These are phyloP conservation scores for Fusarium nematophilum DNA, from an alignment of 2,329 filamentous ascomycete species.

Conservation along the genomic window DNA sequence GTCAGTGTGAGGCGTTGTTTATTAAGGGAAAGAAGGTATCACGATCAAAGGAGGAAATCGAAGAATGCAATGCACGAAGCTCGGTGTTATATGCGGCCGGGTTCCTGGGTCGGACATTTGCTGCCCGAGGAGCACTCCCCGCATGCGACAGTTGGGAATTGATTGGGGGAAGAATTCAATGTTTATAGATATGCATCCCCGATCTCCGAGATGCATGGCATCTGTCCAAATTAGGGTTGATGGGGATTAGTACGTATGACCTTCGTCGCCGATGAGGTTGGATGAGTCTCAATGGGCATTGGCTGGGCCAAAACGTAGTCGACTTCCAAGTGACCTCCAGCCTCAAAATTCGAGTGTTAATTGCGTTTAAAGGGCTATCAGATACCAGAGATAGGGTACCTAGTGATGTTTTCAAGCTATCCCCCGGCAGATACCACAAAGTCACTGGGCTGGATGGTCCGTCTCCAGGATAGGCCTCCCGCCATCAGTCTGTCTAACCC, in stretches of 20 bases:
- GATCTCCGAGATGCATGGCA: slow-evolving; percentile 2
- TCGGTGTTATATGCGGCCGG: neutral
- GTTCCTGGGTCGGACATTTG: slow-evolving; percentile 9
- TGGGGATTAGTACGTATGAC: neutral
- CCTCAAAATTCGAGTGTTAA: too few species aligned
- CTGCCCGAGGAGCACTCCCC: slow-evolving; percentile 20
- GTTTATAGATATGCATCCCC: neutral
- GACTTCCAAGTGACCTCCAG: too few species aligned
- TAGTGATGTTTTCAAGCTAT: too few species aligned
- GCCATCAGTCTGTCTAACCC: too few species aligned
- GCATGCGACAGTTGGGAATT: slow-evolving; percentile 12
- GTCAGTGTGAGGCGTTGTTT: neutral
- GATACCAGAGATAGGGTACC: too few species aligned
- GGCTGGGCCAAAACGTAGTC: too few species aligned
- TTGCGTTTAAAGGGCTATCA: too few species aligned
- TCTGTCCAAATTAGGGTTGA: neutral
- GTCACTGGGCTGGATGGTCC: too few species aligned
- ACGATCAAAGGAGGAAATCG: neutral
- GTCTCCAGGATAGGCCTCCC: too few species aligned
- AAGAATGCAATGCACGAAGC: neutral
- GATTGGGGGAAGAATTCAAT: slow-evolving; percentile 23
- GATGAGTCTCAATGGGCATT: neutral
- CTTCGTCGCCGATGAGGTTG: neutral
- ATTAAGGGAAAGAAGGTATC: neutral
- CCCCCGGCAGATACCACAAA: too few species aligned